Evolutionary conservation across 768 basidiomycete genomes (phyloP).

Genomic region (Royoungia palumana): DNA sequence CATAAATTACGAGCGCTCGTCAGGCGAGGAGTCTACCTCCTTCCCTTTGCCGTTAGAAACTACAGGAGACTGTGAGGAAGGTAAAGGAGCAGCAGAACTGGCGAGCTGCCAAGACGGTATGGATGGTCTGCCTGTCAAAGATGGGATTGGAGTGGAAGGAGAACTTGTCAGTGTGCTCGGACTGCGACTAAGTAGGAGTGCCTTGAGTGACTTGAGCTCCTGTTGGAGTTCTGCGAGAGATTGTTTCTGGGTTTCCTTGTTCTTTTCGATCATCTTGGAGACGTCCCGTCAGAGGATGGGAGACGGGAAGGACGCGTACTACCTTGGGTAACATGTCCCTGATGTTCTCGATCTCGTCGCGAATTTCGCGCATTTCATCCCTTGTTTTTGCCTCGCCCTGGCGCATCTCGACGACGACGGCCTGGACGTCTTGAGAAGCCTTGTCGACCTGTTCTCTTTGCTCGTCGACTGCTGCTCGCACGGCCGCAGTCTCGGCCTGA

Average conservation of each 20-base stretch:
- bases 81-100: conserved; percentile 27
- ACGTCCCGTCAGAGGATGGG: background rate
- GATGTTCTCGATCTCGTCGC: conserved; percentile 86
- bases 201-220: conserved; percentile 92
- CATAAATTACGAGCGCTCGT: conserved; percentile 19
- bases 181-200: conserved; percentile 76
- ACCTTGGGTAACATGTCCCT: conserved; percentile 94
- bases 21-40: conserved; percentile 36
- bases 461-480: conserved; percentile 69
- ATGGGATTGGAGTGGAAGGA: conserved; percentile 48
- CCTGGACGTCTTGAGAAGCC: conserved; percentile 68
- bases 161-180: conserved; percentile 44
- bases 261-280: conserved; percentile 88
- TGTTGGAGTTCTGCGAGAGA: conserved; percentile 86
- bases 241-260: conserved; percentile 78
- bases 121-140: conserved; percentile 56
- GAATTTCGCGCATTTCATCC: conserved; percentile 88
- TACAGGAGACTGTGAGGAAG: conserved; percentile 15
- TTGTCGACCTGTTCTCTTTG: conserved; percentile 72
- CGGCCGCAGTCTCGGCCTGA: conserved; percentile 68
- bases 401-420: conserved; percentile 69
- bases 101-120: conserved; percentile 94
- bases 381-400: conserved; percentile 75
- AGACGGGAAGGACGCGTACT: conserved; percentile 8
- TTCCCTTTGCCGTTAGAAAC: conserved; percentile 56